These are phyloP conservation scores for Rhexocercosporidium sp. DNA, from an alignment of 2,329 filamentous ascomycete genomes.

Conservation along the genomic window DNA sequence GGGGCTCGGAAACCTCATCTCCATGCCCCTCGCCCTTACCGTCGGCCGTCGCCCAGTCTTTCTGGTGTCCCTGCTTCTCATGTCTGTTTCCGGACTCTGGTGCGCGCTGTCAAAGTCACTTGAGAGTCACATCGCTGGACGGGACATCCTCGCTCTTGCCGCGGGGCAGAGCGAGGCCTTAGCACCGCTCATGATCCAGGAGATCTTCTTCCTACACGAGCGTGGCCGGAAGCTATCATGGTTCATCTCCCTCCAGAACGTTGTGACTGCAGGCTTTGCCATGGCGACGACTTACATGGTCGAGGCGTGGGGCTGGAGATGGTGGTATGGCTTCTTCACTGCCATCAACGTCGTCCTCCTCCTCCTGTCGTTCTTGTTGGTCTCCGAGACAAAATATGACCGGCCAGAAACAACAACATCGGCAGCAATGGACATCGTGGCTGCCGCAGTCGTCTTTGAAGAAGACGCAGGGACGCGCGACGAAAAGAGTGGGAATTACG, in stretches of 20 bases:
- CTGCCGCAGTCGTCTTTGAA: background rate
- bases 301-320: slow-evolving; percentile 42
- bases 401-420: slow-evolving; percentile 43
- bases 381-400: slow-evolving; percentile 49
- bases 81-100: slow-evolving; percentile 43
- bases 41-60: slow-evolving; percentile 47
- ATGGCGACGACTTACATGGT: background rate
- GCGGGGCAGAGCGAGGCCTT: slow-evolving; percentile 46
- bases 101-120: slow-evolving; percentile 43
- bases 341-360: slow-evolving; percentile 45
- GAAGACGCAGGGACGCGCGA: background rate
- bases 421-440: slow-evolving; percentile 35
- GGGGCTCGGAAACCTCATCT: slow-evolving; percentile 45
- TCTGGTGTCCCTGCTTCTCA: slow-evolving; percentile 41
- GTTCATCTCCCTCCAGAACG: slow-evolving; percentile 4
- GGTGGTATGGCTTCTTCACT: slow-evolving; percentile 50
- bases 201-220: slow-evolving; percentile 13
- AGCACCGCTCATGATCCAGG: slow-evolving; percentile 10
- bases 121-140: slow-evolving; percentile 45
- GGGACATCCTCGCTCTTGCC: slow-evolving; percentile 46
- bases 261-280: background rate
- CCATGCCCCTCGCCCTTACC: slow-evolving; percentile 46
- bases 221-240: background rate
- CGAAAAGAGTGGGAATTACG: background rate
- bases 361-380: slow-evolving; percentile 45